A percentile compares a stretch with the other conserved stretches of the same genome.
phyloP scores from a whole-genome alignment of 345 rosid species.

The Eutrema japonicum region DNA sequence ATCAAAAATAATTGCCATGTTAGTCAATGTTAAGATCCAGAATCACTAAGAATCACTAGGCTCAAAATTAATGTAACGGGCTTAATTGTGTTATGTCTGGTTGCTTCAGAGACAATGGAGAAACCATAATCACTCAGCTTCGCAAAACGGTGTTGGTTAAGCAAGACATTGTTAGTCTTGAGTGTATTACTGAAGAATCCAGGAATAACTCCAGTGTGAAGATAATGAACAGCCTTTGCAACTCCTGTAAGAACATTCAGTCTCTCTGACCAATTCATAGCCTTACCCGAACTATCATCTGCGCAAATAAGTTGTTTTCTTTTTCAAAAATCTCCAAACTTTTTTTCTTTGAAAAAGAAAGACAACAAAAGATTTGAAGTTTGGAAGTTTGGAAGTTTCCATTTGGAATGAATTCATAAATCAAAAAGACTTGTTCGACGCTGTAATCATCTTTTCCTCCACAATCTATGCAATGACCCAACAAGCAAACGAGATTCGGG shows the following conservation, averaged over 20 bases:
- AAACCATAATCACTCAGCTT: constrained; percentile 82
- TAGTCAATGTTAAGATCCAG: constrained; percentile 2
- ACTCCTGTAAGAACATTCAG: constrained; percentile 57
- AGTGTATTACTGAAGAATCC: constrained; percentile 75
- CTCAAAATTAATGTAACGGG: constrained; percentile 4
- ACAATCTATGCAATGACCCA: constrained; percentile 84
- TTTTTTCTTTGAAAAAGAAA: constrained; percentile 1
- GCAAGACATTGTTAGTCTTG: constrained; percentile 68
- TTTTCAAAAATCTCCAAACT: neutral
- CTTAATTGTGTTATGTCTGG: constrained; percentile 47
- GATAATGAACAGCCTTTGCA: constrained; percentile 76
- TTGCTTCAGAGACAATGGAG: constrained; percentile 67
- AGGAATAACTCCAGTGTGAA: constrained; percentile 84
- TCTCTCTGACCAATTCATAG: constrained; percentile 73
- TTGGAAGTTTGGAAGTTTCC: constrained; percentile 67
- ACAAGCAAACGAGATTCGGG: constrained; percentile 78
- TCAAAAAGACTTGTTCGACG: constrained; percentile 62
- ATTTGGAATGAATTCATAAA: constrained; percentile 70
- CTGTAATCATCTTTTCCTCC: constrained; percentile 61
- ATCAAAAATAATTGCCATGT: neutral
- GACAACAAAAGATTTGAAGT: constrained; percentile 13
- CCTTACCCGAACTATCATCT: constrained; percentile 59
- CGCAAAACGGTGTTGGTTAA: constrained; percentile 62
- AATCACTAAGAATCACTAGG: neutral
- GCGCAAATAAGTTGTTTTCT: constrained; percentile 23